Base-by-base conservation (phyloP, 2,329 filamentous ascomycete genomes). In the Sporothrix dimorphospora region DNA sequence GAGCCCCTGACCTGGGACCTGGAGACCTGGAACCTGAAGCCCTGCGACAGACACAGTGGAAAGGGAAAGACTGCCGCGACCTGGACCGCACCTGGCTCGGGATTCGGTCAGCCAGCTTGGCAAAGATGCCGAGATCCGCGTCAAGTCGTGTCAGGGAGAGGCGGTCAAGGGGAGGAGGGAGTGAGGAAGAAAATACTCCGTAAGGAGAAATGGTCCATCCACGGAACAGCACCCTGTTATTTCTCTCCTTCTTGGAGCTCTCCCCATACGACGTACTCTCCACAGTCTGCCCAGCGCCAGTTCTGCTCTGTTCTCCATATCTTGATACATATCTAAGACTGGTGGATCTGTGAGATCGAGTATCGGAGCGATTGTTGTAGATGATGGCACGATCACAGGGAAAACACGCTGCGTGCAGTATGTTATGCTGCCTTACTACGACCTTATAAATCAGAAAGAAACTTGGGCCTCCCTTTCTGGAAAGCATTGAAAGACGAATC, bases 91-190 rank as follows among this genome's bases (percentile, higher is more conserved):
- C 12, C n/a, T 42, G 38, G n/a, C 19, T 61, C 57, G 27, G 53
- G 27, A 59, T 59, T 34, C 16, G 53, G 27, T 53, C 51, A 34
- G 34, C 34, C 59, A 45, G 5, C 9, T 65, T 38, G 61, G 40
- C 21, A 47, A 47, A 65, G 40, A 47, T 65, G 40, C 61, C 63
- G 42, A 66, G 42, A 65, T 47, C 40, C 40, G 63, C 27, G 42
- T 49, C 42, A 45, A 66, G 16, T 16, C 16, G 63, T 66, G 63
- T 49, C 63, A 66, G 16, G 27, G 38, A 47, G 42, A 49, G 42
- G 63, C 63, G 42, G 63, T 66, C 63, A 66, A 66, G 42, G 42
- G 34, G 19, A 30, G 30, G 34, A 61, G 30, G 9, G 30, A 12
- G 8, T 12, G 16, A 40, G 40, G 6, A 16, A 12, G 49, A 53